Conservation (phyloP, 305 asterid genomes). For the Caryopteris hybrid region DNA sequence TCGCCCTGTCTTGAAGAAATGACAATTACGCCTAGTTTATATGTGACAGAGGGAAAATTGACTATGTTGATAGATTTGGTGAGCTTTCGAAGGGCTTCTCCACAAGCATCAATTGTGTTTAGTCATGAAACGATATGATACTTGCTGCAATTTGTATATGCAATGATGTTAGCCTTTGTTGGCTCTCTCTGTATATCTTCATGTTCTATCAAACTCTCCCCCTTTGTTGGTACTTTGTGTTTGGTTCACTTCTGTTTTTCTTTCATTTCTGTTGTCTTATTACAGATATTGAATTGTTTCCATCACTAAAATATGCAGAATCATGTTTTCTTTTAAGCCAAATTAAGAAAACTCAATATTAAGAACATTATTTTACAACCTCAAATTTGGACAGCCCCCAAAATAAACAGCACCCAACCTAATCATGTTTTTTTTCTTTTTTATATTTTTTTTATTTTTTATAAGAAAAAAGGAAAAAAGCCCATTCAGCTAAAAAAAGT, state of each 20-base stretch:
- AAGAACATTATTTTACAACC: conserved; percentile 18
- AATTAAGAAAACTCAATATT: conserved; percentile 1
- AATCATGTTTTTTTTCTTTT: not conserved
- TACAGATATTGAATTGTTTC: too few species aligned
- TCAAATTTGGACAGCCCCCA: conserved; percentile 8
- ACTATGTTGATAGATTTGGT: conserved; percentile 55
- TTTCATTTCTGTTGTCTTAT: too few species aligned
- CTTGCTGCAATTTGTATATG: conserved; percentile 1
- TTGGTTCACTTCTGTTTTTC: too few species aligned
- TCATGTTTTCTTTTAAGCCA: not conserved
- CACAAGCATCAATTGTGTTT: conserved; percentile 61
- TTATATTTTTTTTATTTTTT: too few species aligned
- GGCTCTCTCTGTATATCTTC: not conserved
- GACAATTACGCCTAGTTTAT: conserved; percentile 51
- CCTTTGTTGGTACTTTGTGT: too few species aligned
- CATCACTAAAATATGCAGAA: too few species aligned
- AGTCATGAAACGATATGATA: conserved; percentile 35
- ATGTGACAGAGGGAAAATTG: conserved; percentile 44
- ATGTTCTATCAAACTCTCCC: not conserved
- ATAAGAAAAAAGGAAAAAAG: not conserved
- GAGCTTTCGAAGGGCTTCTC: conserved; percentile 75
- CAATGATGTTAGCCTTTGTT: not conserved
- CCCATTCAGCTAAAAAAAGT: not conserved
- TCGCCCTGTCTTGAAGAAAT: conserved; percentile 60
- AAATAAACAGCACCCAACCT: conserved; percentile 1